These are phyloP conservation scores for Ramaria sp. DNA, from an alignment of 768 basidiomycete species.

Conservation along the genomic window DNA sequence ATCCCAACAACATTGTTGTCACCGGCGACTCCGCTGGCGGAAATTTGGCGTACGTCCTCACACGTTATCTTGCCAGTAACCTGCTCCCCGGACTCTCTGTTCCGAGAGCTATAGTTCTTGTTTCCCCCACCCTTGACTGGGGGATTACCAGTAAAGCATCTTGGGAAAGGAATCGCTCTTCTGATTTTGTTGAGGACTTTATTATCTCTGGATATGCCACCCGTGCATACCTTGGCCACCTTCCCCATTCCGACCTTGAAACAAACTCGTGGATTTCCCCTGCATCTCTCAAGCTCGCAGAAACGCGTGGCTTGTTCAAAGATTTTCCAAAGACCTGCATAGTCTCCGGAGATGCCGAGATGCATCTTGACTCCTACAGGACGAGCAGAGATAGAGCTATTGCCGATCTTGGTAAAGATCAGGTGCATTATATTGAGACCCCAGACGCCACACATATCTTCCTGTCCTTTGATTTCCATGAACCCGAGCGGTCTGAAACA, in stretches of 20 bases:
- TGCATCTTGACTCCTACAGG: too few species aligned
- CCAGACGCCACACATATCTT: too few species aligned
- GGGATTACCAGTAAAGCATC: neutral
- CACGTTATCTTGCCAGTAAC: conserved; percentile 25
- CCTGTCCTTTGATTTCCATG: too few species aligned
- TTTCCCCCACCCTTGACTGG: conserved; percentile 8
- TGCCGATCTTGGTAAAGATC: too few species aligned
- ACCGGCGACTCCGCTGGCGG: conserved; percentile 15
- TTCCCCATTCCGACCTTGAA: neutral
- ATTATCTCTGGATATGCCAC: conserved; percentile 2
- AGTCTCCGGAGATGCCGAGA: conserved; percentile 44
- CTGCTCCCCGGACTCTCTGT: conserved; percentile 1
- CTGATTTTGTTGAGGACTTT: neutral
- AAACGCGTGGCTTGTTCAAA: conserved; percentile 30
- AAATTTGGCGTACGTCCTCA: conserved; percentile 21
- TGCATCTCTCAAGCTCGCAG: conserved; percentile 4
- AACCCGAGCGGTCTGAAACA: too few species aligned
- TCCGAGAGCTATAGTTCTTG: conserved; percentile 12
- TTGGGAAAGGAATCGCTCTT: neutral
- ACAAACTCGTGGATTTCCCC: conserved; percentile 16
- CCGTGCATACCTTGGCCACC: conserved; percentile 9
- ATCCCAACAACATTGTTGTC: conserved; percentile 11
- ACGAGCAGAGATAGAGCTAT: too few species aligned
- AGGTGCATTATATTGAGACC: too few species aligned
- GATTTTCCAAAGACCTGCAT: conserved; percentile 56